These are phyloP conservation scores for Phlebiopsis flavidoalba DNA, from an alignment of 768 basidiomycete genomes.

Conservation along the genomic window DNA sequence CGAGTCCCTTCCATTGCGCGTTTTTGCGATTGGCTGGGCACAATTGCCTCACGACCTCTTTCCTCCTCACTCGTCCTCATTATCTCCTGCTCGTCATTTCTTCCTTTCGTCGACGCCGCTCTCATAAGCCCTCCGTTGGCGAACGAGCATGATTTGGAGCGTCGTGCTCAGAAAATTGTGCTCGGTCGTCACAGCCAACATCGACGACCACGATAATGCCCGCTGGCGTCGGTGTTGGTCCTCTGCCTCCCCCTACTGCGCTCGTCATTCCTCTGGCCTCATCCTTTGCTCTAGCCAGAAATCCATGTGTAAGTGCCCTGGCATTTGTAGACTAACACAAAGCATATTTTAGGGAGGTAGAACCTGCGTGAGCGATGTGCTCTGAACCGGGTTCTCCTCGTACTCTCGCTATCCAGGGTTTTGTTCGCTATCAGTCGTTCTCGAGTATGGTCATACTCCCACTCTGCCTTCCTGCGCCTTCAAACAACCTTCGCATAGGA, in stretches of 20 bases:
- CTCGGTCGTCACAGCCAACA: background rate
- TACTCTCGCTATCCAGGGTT: no score
- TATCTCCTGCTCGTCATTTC: background rate
- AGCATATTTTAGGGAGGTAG: background rate
- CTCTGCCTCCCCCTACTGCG: background rate
- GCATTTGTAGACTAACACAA: background rate
- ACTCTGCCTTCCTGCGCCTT: no score
- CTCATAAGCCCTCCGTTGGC: background rate
- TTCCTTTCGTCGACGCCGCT: background rate
- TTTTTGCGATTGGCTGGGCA: slow-evolving; percentile 33
- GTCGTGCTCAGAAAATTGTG: slow-evolving; percentile 39
- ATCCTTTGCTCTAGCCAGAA: background rate
- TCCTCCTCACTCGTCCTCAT: background rate
- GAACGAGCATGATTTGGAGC: slow-evolving; percentile 34
- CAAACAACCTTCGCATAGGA: no score
- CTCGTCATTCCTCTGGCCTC: no score
- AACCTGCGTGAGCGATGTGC: background rate
- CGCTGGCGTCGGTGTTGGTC: background rate
- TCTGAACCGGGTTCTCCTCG: background rate
- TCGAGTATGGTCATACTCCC: no score
- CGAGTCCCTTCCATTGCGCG: slow-evolving; percentile 14
- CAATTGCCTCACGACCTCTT: slow-evolving; percentile 34
- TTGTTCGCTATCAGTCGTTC: no score
- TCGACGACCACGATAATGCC: background rate
- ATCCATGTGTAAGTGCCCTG: background rate